Base-by-base conservation (phyloP, 106 monocot species). In the Dendrobium catenatum region DNA sequence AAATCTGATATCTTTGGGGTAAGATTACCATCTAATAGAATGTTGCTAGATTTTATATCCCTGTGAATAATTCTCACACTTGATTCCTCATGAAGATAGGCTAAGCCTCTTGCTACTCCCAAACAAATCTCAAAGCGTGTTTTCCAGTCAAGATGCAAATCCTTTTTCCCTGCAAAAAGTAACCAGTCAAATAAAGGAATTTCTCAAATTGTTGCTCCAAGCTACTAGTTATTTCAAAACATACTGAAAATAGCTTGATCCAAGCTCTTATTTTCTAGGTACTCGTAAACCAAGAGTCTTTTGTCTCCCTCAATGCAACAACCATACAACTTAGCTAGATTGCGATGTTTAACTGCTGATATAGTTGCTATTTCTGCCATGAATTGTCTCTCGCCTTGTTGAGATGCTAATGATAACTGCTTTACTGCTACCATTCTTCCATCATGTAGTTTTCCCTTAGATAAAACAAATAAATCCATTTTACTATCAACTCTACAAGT, bases 191-290 rank as follows among this genome's bases (percentile, higher is more conserved):
- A 24, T 55, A n/a, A 4, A 43, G 22, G 16, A 47, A n/a, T 18
- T 19, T 64, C 16, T 15, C 1, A n/a, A 64, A n/a, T 64, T 64
- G 37, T 64, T 19, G 64, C 64, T 64, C 64, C n/a, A 22, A 64
- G 64, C 18, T 64, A 19, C 64, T n/a, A 4, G 5, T 19, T 5
- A 64, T 19, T 5, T 64, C 20, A 79, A 56, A 55, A 22, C 68
- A 67, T 86, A 97, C 97, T 92, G 77, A 98, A 94, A 51, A 98
- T 49, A 51, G 90, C 92, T 55, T 92, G 86, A 86, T 94, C 94
- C 43, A 98, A 88, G 80, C 97, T 98, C 79, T 77, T 87, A 55
- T 98, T 92, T 47, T 86, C 86, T 0, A 94, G 73, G 77, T 92
- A 93, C 61, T 98, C 97, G 49, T 92, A 94, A 46, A 98, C 94